Evolutionary conservation across 2,329 filamentous ascomycete genomes (phyloP).

Genomic region (Westerdykella ornata): DNA sequence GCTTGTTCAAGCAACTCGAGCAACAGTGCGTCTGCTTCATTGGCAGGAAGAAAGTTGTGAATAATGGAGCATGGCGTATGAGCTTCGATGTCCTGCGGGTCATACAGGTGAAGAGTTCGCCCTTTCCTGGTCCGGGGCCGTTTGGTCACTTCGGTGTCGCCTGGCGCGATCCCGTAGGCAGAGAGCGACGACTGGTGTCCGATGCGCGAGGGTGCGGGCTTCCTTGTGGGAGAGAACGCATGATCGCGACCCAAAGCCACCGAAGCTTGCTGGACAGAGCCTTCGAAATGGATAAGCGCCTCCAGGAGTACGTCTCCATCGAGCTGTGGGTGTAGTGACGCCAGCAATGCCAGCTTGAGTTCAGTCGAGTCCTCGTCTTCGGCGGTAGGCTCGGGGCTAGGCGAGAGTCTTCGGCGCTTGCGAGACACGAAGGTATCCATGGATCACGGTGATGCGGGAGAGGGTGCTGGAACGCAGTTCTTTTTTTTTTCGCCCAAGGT

Average conservation of each 20-base stretch:
- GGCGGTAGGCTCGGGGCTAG: background rate
- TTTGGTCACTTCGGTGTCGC: slow-evolving; percentile 8
- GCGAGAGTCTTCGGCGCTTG: slow-evolving; percentile 29
- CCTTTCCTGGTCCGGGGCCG: slow-evolving; percentile 64
- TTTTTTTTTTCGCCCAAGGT: too few relatives aligned
- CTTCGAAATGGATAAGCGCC: slow-evolving; percentile 67
- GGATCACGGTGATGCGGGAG: background rate
- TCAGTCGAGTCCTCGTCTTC: slow-evolving; percentile 73
- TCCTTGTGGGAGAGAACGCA: slow-evolving; percentile 32
- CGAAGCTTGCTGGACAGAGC: slow-evolving; percentile 63
- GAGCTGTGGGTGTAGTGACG: slow-evolving; percentile 63
- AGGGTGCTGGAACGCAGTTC: too few relatives aligned
- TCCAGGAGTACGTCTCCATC: slow-evolving; percentile 68
- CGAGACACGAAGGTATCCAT: slow-evolving; percentile 38
- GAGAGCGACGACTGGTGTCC: slow-evolving; percentile 43
- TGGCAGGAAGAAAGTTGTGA: slow-evolving; percentile 74
- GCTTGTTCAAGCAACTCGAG: slow-evolving; percentile 69
- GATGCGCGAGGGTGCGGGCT: slow-evolving; percentile 12
- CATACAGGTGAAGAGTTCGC: slow-evolving; percentile 75
- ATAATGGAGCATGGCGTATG: slow-evolving; percentile 88
- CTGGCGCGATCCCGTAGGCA: slow-evolving; percentile 16
- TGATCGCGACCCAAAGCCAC: slow-evolving; percentile 44
- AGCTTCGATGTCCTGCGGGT: slow-evolving; percentile 69
- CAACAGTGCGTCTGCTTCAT: slow-evolving; percentile 67
- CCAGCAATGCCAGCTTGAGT: slow-evolving; percentile 75